phyloP scores from a whole-genome alignment of 768 basidiomycete species.

The Lentinula boryana region DNA sequence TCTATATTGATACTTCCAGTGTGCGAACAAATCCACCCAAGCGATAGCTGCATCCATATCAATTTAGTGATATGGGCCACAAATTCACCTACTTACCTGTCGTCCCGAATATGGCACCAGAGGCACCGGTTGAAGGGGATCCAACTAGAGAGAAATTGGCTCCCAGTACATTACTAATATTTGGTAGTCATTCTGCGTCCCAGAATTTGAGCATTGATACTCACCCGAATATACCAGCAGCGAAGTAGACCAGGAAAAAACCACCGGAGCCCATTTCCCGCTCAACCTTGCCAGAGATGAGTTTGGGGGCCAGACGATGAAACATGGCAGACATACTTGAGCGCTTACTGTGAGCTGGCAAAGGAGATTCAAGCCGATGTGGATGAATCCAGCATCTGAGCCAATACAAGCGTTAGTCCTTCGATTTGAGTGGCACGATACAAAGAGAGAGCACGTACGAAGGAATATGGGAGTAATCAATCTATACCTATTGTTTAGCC shows the following conservation, averaged over 20 bases:
- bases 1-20: slow-evolving; percentile 85
- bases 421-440: not conserved
- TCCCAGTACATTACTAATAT: slow-evolving; percentile 71
- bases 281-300: slow-evolving; percentile 55
- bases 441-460: slow-evolving; percentile 19
- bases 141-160: slow-evolving; percentile 92
- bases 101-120: slow-evolving; percentile 89
- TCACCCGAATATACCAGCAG: slow-evolving; percentile 91
- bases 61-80: not conserved
- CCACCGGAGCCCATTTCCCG: slow-evolving; percentile 86
- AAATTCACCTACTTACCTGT: slow-evolving; percentile 47
- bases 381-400: slow-evolving; percentile 83
- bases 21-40: slow-evolving; percentile 86
- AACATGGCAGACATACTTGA: slow-evolving; percentile 40
- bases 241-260: slow-evolving; percentile 81
- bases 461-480: slow-evolving; percentile 89
- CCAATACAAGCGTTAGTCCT: not conserved
- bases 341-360: slow-evolving; percentile 79
- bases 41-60: slow-evolving; percentile 39
- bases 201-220: slow-evolving; percentile 6
- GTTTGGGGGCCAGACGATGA: not conserved
- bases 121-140: slow-evolving; percentile 84
- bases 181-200: not conserved
- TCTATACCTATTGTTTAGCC: slow-evolving; percentile 27
- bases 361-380: slow-evolving; percentile 84